These are phyloP conservation scores for Aspergillus incahuasiensis DNA, from an alignment of 495 filamentous ascomycete species.

Conservation along the genomic window DNA sequence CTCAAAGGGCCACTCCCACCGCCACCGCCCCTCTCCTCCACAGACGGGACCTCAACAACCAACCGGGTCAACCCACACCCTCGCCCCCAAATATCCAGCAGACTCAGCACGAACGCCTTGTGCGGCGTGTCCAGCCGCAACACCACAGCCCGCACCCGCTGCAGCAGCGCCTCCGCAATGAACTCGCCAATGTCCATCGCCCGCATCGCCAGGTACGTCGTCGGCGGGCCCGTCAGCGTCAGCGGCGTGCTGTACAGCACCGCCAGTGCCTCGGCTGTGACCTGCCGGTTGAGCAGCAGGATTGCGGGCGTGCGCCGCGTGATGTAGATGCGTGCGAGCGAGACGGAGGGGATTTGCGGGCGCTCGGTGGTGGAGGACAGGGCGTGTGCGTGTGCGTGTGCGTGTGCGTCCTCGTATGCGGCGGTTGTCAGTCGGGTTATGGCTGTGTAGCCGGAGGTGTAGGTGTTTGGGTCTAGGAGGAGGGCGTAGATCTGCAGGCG, in stretches of 20 bases:
- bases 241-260: constrained; percentile 19
- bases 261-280: constrained; percentile 17
- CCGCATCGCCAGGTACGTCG: constrained; percentile 17
- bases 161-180: constrained; percentile 18
- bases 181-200: constrained; percentile 23
- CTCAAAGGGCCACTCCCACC: not conserved
- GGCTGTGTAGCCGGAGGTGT: not conserved
- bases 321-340: constrained; percentile 10
- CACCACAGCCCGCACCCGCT: constrained; percentile 12
- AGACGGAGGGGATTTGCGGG: constrained; percentile 6
- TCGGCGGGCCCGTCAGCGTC: constrained; percentile 12
- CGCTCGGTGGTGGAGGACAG: not conserved
- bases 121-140: constrained; percentile 9
- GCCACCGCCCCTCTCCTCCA: not conserved
- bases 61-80: constrained; percentile 14
- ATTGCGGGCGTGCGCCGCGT: constrained; percentile 17
- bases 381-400: too few species aligned
- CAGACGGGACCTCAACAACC: constrained; percentile 16
- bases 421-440: not conserved
- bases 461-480: not conserved
- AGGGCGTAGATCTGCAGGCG: constrained; percentile 3
- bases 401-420: not conserved
- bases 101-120: constrained; percentile 17
- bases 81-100: constrained; percentile 21
- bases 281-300: constrained; percentile 18